These are phyloP conservation scores for Lichtheimia hyalospora DNA, from an alignment of 371 early-diverging fungal genomes.

Conservation along the genomic window DNA sequence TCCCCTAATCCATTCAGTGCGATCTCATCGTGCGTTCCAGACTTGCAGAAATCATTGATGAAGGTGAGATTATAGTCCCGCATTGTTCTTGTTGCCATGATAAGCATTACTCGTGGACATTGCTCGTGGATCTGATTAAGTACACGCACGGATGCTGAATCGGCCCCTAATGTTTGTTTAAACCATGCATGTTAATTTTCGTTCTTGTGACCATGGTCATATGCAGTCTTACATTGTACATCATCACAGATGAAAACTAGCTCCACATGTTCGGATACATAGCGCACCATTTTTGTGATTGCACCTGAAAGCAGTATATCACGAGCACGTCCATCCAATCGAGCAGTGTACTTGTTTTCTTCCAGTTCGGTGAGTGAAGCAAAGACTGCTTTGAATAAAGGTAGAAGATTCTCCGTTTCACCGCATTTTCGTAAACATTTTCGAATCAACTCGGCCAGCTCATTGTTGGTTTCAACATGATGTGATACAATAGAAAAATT, in stretches of 20 bases:
- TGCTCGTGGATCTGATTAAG: constrained; percentile 42
- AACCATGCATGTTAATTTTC: too few species aligned
- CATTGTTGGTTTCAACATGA: constrained; percentile 14
- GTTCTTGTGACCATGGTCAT: too few species aligned
- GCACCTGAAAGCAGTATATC: constrained; percentile 43
- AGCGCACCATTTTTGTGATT: constrained; percentile 36
- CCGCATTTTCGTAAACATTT: constrained; percentile 38
- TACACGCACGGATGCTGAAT: constrained; percentile 36
- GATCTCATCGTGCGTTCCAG: constrained; percentile 35
- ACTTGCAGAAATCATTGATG: constrained; percentile 23
- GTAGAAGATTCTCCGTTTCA: constrained; percentile 24
- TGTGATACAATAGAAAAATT: constrained; percentile 2
- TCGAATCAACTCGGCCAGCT: constrained; percentile 20
- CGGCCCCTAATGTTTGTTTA: constrained; percentile 48
- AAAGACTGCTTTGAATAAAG: constrained; percentile 34
- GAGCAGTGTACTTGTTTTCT: constrained; percentile 29
- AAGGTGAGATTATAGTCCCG: constrained; percentile 43
- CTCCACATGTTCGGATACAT: constrained; percentile 34
- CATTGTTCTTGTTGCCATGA: constrained; percentile 45
- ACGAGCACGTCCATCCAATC: constrained; percentile 25
- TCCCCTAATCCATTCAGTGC: constrained; percentile 42
- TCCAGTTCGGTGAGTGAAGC: constrained; percentile 27
- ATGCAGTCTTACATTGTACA: constrained; percentile 40
- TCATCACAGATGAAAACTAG: constrained; percentile 50
- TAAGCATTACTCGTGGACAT: constrained; percentile 37